These are phyloP conservation scores for Taphrina sp. DNA, from an alignment of 1,139 yeast genomes.

Conservation along the genomic window DNA sequence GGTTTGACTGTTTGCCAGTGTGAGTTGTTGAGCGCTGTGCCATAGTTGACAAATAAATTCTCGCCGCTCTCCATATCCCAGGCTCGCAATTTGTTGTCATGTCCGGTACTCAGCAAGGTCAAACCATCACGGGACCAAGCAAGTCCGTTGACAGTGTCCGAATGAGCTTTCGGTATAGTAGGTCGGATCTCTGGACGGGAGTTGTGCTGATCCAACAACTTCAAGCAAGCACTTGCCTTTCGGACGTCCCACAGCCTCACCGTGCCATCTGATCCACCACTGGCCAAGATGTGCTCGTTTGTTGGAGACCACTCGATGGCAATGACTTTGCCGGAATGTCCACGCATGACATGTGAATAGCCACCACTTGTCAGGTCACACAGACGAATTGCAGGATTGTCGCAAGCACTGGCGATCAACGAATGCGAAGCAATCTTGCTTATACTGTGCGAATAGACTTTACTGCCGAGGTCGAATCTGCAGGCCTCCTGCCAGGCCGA, in stretches of 20 bases:
- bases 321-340: slow-evolving; percentile 59
- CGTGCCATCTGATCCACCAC: slow-evolving; percentile 72
- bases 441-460: slow-evolving; percentile 47
- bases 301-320: slow-evolving; percentile 75
- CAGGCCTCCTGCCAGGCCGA: slow-evolving; percentile 59
- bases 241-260: slow-evolving; percentile 71
- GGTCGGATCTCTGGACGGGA: slow-evolving; percentile 33
- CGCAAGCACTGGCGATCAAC: slow-evolving; percentile 51
- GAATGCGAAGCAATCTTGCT: slow-evolving; percentile 50
- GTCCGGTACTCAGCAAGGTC: slow-evolving; percentile 62
- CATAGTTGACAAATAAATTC: slow-evolving; percentile 69
- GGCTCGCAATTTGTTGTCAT: slow-evolving; percentile 70
- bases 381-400: slow-evolving; percentile 6
- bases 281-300: slow-evolving; percentile 59
- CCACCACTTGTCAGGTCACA: slow-evolving; percentile 57
- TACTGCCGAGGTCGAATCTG: slow-evolving; percentile 53
- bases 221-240: slow-evolving; percentile 62
- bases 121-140: slow-evolving; percentile 67
- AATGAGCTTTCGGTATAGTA: slow-evolving; percentile 57
- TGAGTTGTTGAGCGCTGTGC: slow-evolving; percentile 71
- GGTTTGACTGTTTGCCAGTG: slow-evolving; percentile 49
- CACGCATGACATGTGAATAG: slow-evolving; percentile 66
- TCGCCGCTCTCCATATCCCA: slow-evolving; percentile 64
- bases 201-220: slow-evolving; percentile 55
- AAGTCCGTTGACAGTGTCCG: slow-evolving; percentile 72